Evolutionary conservation across 1,284 basidiomycete genomes (phyloP).

Genomic region (Heterobasidion irregulare): DNA sequence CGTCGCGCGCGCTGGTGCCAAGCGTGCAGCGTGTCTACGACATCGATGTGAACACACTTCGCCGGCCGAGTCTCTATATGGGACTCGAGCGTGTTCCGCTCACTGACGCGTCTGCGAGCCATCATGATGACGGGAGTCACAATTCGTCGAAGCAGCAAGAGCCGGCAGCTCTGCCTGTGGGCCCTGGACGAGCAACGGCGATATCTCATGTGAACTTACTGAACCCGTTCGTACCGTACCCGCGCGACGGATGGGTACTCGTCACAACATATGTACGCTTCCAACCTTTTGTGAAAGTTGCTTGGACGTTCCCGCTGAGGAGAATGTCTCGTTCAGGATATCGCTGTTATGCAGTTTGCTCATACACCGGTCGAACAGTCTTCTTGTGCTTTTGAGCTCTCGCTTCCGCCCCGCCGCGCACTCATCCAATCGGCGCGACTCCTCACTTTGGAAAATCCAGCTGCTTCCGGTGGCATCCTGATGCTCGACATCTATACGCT

Average conservation of each 20-base stretch:
- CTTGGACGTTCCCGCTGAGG: background rate
- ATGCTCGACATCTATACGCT: background rate
- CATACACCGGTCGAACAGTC: background rate
- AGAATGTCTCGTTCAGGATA: constrained; percentile 6
- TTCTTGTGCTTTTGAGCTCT: constrained; percentile 5
- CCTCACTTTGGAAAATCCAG: constrained; percentile 9
- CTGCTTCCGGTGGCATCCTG: background rate
- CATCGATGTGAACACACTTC: constrained; percentile 7
- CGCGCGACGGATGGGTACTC: constrained; percentile 13
- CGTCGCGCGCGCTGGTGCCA: background rate
- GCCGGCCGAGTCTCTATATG: constrained; percentile 14
- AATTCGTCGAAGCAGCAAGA: background rate
- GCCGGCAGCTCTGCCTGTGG: background rate
- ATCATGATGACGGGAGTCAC: background rate
- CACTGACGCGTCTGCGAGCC: constrained; percentile 1
- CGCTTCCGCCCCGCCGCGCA: constrained; percentile 7
- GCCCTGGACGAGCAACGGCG: background rate
- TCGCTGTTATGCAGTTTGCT: constrained; percentile 6
- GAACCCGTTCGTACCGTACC: constrained; percentile 7
- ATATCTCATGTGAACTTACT: constrained; percentile 9
- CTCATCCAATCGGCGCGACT: constrained; percentile 6
- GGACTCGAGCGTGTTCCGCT: constrained; percentile 15
- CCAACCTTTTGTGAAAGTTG: background rate
- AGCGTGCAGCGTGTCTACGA: background rate
- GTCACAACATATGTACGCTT: constrained; percentile 11